Conservation (phyloP, 176 grass and related monocot genomes). For the Thalia dealbata region DNA sequence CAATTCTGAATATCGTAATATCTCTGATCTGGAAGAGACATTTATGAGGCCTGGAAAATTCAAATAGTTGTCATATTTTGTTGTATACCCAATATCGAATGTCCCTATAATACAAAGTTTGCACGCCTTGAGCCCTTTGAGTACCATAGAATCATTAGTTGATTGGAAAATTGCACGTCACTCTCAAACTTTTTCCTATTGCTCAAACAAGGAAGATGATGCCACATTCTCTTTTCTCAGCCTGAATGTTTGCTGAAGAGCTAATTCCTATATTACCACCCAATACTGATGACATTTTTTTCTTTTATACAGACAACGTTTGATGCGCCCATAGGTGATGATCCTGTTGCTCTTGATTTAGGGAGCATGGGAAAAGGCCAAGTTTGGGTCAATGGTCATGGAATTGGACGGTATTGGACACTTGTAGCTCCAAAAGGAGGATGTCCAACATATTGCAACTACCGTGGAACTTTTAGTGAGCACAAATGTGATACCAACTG, state of each 20-base stretch:
- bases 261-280: not conserved
- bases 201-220: not conserved
- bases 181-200: too few species aligned
- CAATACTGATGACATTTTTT: not conserved
- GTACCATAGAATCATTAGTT: not conserved
- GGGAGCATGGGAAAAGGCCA: slow-evolving; percentile 97
- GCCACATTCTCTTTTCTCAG: not conserved
- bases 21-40: not conserved
- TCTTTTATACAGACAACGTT: slow-evolving; percentile 48
- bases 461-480: slow-evolving; percentile 58
- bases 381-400: slow-evolving; percentile 84
- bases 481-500: slow-evolving; percentile 75
- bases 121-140: not conserved
- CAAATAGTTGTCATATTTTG: not conserved
- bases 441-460: slow-evolving; percentile 57
- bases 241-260: not conserved
- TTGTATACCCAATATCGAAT: not conserved
- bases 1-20: not conserved
- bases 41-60: not conserved
- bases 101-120: not conserved
- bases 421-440: slow-evolving; percentile 55
- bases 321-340: slow-evolving; percentile 62
- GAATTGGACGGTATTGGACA: slow-evolving; percentile 83
- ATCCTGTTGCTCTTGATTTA: slow-evolving; percentile 66
- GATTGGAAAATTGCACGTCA: not conserved